Conservation (phyloP, 106 monocot species). For the Chionographis japonica region DNA sequence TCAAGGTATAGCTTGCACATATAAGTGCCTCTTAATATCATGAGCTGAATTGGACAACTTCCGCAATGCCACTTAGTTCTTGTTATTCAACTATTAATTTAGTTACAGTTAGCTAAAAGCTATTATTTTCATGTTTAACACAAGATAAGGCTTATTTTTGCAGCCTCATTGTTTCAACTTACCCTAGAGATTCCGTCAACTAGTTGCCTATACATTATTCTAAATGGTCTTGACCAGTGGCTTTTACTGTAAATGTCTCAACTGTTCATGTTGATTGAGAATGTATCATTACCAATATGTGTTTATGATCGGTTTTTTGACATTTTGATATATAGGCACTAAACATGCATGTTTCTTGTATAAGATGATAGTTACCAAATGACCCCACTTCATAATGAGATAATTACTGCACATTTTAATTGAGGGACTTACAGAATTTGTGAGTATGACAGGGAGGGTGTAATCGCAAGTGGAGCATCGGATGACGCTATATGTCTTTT, state of each 20-base stretch:
- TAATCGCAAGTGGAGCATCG: constrained; percentile 74
- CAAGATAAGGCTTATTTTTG: no score
- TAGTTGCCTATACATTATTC: no score
- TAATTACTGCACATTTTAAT: background rate
- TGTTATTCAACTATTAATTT: background rate
- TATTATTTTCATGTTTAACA: no score
- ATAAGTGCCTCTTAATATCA: background rate
- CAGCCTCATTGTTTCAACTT: no score
- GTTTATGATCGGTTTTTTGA: no score
- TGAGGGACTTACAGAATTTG: constrained; percentile 7
- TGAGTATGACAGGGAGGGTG: constrained; percentile 36
- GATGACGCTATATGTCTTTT: constrained; percentile 76
- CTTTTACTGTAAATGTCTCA: no score
- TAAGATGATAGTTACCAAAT: background rate
- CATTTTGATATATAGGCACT: no score
- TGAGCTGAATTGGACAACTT: background rate
- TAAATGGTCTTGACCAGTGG: no score
- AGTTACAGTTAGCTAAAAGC: no score
- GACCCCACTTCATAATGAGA: background rate
- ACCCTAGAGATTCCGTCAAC: no score
- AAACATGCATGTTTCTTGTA: background rate
- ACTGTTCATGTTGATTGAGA: no score
- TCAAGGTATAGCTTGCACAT: constrained; percentile 47
- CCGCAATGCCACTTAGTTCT: background rate
- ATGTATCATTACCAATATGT: no score